Evolutionary conservation across 495 filamentous ascomycete genomes (phyloP).

Genomic region (Penicillium bovifimosum): DNA sequence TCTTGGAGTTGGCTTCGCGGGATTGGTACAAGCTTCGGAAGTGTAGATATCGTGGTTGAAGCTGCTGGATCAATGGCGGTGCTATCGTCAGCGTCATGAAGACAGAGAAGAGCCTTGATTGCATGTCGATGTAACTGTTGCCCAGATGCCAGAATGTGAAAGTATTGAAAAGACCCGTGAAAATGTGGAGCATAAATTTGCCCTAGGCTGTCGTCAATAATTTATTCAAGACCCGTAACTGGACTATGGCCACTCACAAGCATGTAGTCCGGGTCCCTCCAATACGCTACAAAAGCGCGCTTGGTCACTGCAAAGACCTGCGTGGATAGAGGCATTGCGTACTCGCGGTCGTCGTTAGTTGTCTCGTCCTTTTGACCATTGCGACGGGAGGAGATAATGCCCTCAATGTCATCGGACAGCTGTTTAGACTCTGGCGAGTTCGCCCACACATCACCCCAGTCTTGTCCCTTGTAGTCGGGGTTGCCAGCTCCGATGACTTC

Average conservation of each 20-base stretch:
- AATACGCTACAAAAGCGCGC: constrained; percentile 54
- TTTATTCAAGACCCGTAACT: too few species aligned
- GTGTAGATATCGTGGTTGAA: constrained; percentile 45
- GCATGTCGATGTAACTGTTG: constrained; percentile 54
- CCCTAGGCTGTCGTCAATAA: constrained; percentile 23
- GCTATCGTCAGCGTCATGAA: constrained; percentile 68
- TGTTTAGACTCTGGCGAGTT: constrained; percentile 40
- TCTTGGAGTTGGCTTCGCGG: constrained; percentile 47
- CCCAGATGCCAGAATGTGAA: constrained; percentile 62
- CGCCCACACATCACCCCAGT: constrained; percentile 58
- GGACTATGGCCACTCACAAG: constrained; percentile 25
- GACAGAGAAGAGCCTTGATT: constrained; percentile 60
- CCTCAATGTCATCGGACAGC: constrained; percentile 43
- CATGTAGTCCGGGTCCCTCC: constrained; percentile 55
- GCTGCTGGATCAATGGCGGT: constrained; percentile 57
- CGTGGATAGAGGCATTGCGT: constrained; percentile 52
- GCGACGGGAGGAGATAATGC: constrained; percentile 36
- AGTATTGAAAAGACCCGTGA: constrained; percentile 60
- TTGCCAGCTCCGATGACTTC: constrained; percentile 61
- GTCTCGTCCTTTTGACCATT: constrained; percentile 24
- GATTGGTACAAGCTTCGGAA: constrained; percentile 44
- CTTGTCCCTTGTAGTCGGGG: constrained; percentile 55
- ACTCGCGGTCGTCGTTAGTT: constrained; percentile 47
- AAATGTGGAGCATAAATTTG: constrained; percentile 58
- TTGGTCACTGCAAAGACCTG: constrained; percentile 47